These are phyloP conservation scores for Mortierella sp. DNA, from an alignment of 371 early-diverging fungal species.

Conservation along the genomic window DNA sequence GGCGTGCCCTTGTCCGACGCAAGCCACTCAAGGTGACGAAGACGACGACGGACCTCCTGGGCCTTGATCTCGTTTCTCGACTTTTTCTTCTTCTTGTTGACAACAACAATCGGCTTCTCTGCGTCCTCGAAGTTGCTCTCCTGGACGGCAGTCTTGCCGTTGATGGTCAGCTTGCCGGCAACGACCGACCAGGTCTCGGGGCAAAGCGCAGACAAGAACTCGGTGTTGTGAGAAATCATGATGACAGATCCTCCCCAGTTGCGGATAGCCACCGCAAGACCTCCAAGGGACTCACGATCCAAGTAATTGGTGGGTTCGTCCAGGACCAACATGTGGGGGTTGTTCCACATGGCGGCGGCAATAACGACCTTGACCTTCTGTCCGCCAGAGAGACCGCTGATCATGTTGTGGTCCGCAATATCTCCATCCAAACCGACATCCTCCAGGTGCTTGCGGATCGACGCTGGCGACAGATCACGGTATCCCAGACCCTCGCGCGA, in stretches of 20 bases:
- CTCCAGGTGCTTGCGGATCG: constrained; percentile 76
- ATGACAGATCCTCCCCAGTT: constrained; percentile 88
- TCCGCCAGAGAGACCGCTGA: constrained; percentile 83
- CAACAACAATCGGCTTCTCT: constrained; percentile 67
- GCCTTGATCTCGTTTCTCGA: constrained; percentile 81
- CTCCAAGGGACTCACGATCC: constrained; percentile 90
- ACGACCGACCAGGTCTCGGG: constrained; percentile 85
- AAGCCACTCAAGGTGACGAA: constrained; percentile 79
- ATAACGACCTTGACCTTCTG: constrained; percentile 92
- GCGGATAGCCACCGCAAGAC: constrained; percentile 82
- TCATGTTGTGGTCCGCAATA: constrained; percentile 79
- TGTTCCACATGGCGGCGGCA: constrained; percentile 86
- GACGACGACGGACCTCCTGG: constrained; percentile 75
- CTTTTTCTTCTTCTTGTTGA: constrained; percentile 87
- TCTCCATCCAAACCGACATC: constrained; percentile 85
- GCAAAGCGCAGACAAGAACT: constrained; percentile 85
- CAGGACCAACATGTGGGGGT: constrained; percentile 85
- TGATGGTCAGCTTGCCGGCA: constrained; percentile 63
- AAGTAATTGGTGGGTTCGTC: constrained; percentile 93
- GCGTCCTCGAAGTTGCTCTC: constrained; percentile 73
- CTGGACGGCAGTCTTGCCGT: constrained; percentile 66
- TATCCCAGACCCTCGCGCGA: constrained; percentile 80
- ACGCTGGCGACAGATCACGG: constrained; percentile 73
- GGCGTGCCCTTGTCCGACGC: constrained; percentile 69
- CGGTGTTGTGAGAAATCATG: constrained; percentile 88